These are phyloP conservation scores for Serendipita sp. DNA, from an alignment of 768 basidiomycete genomes.

Conservation along the genomic window DNA sequence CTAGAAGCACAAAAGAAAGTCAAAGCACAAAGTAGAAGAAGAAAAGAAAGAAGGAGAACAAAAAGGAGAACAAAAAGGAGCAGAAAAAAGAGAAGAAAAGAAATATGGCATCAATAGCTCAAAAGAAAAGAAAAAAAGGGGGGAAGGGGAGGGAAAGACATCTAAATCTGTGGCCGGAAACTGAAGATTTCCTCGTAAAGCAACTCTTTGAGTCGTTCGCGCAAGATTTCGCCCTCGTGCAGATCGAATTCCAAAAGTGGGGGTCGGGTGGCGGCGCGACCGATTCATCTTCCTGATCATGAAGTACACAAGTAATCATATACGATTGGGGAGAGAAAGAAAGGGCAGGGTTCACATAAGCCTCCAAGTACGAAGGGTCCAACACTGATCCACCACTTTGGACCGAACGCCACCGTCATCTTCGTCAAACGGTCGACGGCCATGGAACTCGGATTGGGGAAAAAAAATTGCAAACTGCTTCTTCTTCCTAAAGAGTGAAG, in stretches of 20 bases:
- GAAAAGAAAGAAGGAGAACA: neutral
- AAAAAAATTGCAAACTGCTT: slow-evolving; percentile 62
- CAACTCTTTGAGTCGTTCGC: slow-evolving; percentile 64
- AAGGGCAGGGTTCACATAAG: no score
- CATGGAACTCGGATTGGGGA: slow-evolving; percentile 16
- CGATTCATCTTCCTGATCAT: slow-evolving; percentile 81
- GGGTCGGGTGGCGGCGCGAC: no score
- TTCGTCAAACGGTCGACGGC: slow-evolving; percentile 58
- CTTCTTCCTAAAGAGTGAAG: slow-evolving; percentile 89
- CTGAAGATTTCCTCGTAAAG: slow-evolving; percentile 72
- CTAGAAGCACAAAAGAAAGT: neutral
- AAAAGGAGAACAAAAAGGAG: neutral
- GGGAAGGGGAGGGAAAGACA: neutral
- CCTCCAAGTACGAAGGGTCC: slow-evolving; percentile 24
- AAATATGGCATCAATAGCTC: no score
- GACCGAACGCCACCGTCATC: slow-evolving; percentile 89
- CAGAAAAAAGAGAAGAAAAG: neutral
- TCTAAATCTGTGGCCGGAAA: slow-evolving; percentile 48
- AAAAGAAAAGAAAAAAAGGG: no score
- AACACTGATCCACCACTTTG: slow-evolving; percentile 89
- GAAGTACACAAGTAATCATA: slow-evolving; percentile 14
- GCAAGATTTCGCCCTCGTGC: slow-evolving; percentile 58
- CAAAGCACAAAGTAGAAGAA: no score
- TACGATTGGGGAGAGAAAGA: no score
- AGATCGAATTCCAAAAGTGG: slow-evolving; percentile 82